Conservation (phyloP, 2,329 filamentous ascomycete species). For the Xylaria sp. region DNA sequence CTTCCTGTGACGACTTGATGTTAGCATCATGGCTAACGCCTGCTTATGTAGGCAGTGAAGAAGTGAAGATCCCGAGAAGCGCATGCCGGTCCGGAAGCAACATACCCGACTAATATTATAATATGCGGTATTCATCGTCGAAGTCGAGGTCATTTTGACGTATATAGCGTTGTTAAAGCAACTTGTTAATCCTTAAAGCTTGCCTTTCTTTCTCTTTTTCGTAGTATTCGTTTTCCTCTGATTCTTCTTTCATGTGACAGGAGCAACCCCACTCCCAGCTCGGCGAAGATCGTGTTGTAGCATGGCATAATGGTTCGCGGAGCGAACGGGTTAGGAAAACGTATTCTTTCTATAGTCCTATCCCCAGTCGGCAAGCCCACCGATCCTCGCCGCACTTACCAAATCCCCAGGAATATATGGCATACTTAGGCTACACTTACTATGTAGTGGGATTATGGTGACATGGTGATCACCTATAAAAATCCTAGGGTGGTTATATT, state of each 20-base stretch:
- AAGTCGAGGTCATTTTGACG: slow-evolving; percentile 15
- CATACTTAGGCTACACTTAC: slow-evolving; percentile 1
- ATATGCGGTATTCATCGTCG: slow-evolving; percentile 31
- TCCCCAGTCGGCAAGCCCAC: not conserved
- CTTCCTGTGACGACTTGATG: slow-evolving; percentile 29
- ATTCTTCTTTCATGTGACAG: slow-evolving; percentile 9
- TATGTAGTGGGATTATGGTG: slow-evolving; percentile 34
- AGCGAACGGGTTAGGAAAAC: slow-evolving; percentile 1
- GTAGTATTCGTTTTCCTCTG: not conserved
- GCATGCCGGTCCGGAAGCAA: not conserved
- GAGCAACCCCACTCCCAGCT: not conserved
- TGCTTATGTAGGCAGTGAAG: not conserved
- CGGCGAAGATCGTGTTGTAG: not conserved
- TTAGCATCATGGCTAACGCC: slow-evolving; percentile 19
- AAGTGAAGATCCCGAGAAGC: not conserved
- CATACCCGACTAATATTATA: slow-evolving; percentile 34
- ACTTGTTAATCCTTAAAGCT: slow-evolving; percentile 9
- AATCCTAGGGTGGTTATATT: slow-evolving; percentile 38
- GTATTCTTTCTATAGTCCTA: slow-evolving; percentile 21
- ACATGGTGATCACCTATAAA: slow-evolving; percentile 33
- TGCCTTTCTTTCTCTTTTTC: not conserved
- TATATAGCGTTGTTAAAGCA: not conserved
- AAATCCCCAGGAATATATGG: slow-evolving; percentile 10
- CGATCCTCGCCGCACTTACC: slow-evolving; percentile 24
- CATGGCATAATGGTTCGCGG: not conserved